Evolutionary conservation across 106 monocot species (phyloP).

Genomic region (Dioscorea dumetorum): DNA sequence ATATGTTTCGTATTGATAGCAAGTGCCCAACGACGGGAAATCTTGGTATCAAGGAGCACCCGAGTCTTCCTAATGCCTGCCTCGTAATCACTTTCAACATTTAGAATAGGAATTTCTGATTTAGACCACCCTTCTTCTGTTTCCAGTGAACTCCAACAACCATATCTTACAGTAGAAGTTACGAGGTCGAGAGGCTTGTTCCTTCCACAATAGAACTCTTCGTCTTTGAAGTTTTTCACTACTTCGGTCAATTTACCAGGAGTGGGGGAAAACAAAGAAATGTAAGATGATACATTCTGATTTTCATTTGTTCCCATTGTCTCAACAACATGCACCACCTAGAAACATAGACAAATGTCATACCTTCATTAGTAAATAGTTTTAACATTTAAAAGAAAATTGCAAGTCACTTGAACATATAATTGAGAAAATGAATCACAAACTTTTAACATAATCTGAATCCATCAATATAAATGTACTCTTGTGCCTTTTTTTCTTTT

Average conservation of each 20-base stretch:
- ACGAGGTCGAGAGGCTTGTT: constrained; percentile 60
- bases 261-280: constrained; percentile 74
- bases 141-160: constrained; percentile 61
- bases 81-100: constrained; percentile 54
- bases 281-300: constrained; percentile 40
- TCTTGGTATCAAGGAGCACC: constrained; percentile 62
- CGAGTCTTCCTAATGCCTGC: constrained; percentile 45
- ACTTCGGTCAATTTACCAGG: constrained; percentile 75
- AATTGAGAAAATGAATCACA: too few species aligned
- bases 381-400: too few species aligned
- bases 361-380: too few species aligned
- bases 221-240: constrained; percentile 47
- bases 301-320: constrained; percentile 33
- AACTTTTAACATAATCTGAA: too few species aligned
- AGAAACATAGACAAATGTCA: neutral
- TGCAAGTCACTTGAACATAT: too few species aligned
- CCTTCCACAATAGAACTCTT: constrained; percentile 64
- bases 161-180: constrained; percentile 65
- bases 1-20: constrained; percentile 74
- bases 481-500: too few species aligned
- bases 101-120: constrained; percentile 58
- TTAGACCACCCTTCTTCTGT: constrained; percentile 54
- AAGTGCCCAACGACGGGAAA: constrained; percentile 75
- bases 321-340: constrained; percentile 98
- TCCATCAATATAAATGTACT: too few species aligned